Evolutionary conservation across 2,329 filamentous ascomycete genomes (phyloP), one percentile per base, ranked within the genome.

Genomic region (Exophiala sideris): DNA sequence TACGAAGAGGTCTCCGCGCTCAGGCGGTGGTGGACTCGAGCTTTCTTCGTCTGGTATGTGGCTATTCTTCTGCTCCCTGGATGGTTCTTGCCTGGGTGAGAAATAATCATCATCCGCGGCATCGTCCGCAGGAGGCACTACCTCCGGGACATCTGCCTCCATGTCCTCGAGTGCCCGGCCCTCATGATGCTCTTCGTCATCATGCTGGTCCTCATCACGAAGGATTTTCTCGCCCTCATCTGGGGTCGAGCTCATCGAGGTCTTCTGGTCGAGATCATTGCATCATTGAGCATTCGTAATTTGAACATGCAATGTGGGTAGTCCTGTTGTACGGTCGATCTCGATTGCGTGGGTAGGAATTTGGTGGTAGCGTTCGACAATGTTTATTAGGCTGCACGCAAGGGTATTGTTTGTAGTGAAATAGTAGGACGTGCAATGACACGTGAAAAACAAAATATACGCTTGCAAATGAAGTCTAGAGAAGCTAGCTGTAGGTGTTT

Each of bases 201-300:
- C 70, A 48, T 71, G 73, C 61, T 71, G 66, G 64, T 71, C 71
- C 62, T 73, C 72, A 68, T 79, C 73, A 67, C 80, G 76, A 68
- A 83, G 78, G 70, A 75, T 75, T 74, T 75, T 80, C 75, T 81
- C 80, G 72, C 79, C 78, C 70, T 82, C 77, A 76, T 78, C 78
- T 72, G 77, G 78, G 77, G 77, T 81, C 76, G 81, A 84, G 83
- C 83, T 87, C 85, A 88, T 88, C 76, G 76, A 80, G 78, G 55
- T 53, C 57, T 53, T 32, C 48, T 52, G n/a, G 45, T 48, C 56
- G 38, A 32, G 47, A 59, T 59, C 61, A 63, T 63, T 50, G 61
- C 59, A 58, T 53, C 54, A 16, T 35, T 29, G 24, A 29, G 24
- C 24, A 8, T 29, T 29, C 24, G 24, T 29, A 5, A 5, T 29